A percentile compares a stretch with the other conserved stretches of the same genome.
phyloP scores from a whole-genome alignment of 2,329 filamentous ascomycete genomes.

The Didymella keratinophila region DNA sequence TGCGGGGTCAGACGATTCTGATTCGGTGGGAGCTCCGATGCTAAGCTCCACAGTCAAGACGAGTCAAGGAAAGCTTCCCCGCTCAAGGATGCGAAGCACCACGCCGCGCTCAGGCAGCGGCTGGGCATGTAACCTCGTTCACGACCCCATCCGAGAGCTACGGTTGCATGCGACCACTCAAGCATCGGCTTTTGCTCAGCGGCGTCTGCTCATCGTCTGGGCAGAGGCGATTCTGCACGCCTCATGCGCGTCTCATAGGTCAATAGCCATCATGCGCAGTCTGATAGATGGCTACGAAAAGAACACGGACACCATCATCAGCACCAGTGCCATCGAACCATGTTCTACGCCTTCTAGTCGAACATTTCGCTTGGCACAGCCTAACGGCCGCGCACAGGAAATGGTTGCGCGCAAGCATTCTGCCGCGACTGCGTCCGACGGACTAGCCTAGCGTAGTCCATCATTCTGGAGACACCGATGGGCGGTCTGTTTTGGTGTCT shows the following conservation, averaged over 20 bases:
- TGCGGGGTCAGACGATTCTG: slow-evolving; percentile 1
- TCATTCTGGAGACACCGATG: slow-evolving; percentile 4
- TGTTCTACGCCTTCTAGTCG: neutral
- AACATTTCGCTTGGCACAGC: neutral
- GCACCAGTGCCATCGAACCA: neutral
- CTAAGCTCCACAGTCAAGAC: slow-evolving; percentile 16
- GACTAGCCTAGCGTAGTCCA: slow-evolving; percentile 8
- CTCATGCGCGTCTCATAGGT: slow-evolving; percentile 17
- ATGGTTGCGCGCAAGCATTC: neutral
- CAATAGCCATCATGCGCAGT: neutral
- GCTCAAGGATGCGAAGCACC: slow-evolving; percentile 20
- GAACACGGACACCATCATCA: slow-evolving; percentile 5
- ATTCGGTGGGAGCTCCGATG: slow-evolving; percentile 17
- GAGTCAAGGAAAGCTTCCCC: slow-evolving; percentile 23
- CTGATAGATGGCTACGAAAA: slow-evolving; percentile 8
- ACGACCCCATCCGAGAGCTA: neutral
- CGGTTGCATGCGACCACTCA: slow-evolving; percentile 17
- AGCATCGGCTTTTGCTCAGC: slow-evolving; percentile 20
- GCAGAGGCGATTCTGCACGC: slow-evolving; percentile 12
- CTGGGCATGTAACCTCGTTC: slow-evolving; percentile 23
- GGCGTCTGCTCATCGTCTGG: slow-evolving; percentile 13
- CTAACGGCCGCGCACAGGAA: slow-evolving; percentile 18
- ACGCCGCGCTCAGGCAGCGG: slow-evolving; percentile 14
- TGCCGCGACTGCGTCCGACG: slow-evolving; percentile 5
- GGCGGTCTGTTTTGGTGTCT: slow-evolving; percentile 9